Conservation (phyloP, 2,329 filamentous ascomycete genomes). For the Fonsecaea erecta region DNA sequence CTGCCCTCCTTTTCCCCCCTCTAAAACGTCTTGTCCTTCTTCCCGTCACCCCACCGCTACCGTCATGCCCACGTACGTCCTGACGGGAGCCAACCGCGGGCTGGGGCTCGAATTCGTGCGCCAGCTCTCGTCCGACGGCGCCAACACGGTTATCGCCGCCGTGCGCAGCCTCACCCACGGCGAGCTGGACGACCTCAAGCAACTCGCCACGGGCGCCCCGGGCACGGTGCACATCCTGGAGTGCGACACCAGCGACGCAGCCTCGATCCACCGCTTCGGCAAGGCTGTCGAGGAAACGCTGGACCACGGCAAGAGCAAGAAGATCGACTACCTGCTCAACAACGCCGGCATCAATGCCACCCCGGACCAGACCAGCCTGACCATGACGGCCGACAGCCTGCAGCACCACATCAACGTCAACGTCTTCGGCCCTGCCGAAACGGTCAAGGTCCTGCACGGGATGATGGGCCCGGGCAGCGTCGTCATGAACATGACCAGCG, state of each 20-base stretch:
- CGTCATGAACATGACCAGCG: conserved; percentile 27
- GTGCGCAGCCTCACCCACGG: conserved; percentile 17
- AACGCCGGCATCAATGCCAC: conserved; percentile 33
- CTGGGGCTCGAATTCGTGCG: conserved; percentile 37
- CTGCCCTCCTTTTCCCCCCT: too few relatives aligned
- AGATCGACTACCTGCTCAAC: conserved; percentile 30
- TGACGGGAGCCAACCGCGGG: conserved; percentile 42
- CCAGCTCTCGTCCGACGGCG: conserved; percentile 14
- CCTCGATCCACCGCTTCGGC: conserved; percentile 24
- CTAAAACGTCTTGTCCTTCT: not conserved
- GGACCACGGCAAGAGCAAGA: not conserved
- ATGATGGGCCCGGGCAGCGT: conserved; percentile 36
- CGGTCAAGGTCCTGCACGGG: conserved; percentile 40
- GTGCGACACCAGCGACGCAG: conserved; percentile 23
- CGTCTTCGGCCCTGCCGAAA: conserved; percentile 39
- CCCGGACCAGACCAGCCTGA: conserved; percentile 18
- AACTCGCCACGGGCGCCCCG: not conserved
- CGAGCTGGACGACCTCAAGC: conserved; percentile 22
- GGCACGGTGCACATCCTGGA: conserved; percentile 29
- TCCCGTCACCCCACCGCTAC: too few relatives aligned
- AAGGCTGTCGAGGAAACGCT: conserved; percentile 10
- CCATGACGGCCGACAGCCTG: conserved; percentile 22
- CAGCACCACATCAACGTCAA: conserved; percentile 38
- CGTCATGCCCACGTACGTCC: conserved; percentile 32
- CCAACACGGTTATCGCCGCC: conserved; percentile 31